These are phyloP conservation scores for Colletotrichum salicis DNA, from an alignment of 2,329 filamentous ascomycete genomes.

Conservation along the genomic window DNA sequence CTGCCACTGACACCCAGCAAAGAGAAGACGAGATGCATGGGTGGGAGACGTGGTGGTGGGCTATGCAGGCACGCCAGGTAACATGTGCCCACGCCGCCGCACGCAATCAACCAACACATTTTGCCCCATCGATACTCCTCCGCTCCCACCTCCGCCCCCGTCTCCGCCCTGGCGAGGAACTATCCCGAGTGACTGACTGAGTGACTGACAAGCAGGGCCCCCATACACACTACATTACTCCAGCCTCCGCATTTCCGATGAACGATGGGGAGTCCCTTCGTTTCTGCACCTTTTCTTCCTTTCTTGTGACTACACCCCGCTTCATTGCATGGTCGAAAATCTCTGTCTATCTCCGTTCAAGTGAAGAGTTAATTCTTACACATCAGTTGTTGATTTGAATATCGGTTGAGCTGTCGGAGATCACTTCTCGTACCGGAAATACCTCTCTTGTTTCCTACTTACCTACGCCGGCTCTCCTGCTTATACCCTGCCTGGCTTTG, in stretches of 20 bases:
- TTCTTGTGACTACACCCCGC: conserved; percentile 9
- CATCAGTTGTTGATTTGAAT: background rate
- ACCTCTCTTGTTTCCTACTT: background rate
- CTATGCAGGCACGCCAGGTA: background rate
- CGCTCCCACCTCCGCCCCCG: background rate
- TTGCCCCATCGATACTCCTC: background rate
- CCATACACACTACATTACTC: background rate
- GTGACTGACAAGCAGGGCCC: background rate
- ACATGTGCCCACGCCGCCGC: background rate
- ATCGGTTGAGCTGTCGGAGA: background rate
- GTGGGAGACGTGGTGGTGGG: background rate
- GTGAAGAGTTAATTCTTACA: background rate
- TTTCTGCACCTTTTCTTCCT: conserved; percentile 5
- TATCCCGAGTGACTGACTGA: conserved; percentile 8
- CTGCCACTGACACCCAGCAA: background rate
- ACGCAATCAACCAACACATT: conserved; percentile 11
- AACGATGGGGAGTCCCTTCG: background rate
- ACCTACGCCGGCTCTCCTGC: background rate
- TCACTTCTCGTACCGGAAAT: background rate
- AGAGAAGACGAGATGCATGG: conserved; percentile 2
- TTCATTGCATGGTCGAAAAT: background rate
- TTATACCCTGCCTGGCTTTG: background rate
- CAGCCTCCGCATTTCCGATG: conserved; percentile 21
- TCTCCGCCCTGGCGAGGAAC: background rate
- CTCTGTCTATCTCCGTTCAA: background rate